Evolutionary conservation across 495 filamentous ascomycete species (phyloP).

Genomic region (Astrothelium macrocarpum): DNA sequence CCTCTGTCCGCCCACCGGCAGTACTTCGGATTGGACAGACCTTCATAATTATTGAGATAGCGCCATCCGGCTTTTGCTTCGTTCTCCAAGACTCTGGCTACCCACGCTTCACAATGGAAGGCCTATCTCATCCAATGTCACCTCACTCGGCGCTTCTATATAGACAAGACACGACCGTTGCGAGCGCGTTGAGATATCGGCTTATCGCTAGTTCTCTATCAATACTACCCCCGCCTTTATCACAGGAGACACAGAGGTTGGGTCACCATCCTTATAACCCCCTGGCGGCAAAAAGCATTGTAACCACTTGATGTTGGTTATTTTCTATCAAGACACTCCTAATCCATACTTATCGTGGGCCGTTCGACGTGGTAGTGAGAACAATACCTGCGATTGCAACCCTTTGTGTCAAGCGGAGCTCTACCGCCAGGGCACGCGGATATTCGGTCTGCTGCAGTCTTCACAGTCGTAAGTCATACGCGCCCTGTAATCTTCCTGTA

Average conservation of each 20-base stretch:
- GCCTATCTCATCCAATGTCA: too few relatives aligned
- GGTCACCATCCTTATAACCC: background rate
- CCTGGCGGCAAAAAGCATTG: background rate
- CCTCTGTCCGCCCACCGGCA: too few relatives aligned
- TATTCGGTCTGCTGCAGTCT: background rate
- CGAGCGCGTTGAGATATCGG: background rate
- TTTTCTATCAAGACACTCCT: background rate
- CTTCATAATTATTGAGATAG: too few relatives aligned
- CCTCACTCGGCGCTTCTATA: too few relatives aligned
- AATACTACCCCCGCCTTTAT: background rate
- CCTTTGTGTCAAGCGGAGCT: conserved; percentile 1
- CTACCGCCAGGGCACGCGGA: background rate
- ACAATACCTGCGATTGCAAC: background rate
- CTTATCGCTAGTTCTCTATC: background rate
- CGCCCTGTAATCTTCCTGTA: background rate
- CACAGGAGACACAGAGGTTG: background rate
- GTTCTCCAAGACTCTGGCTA: too few relatives aligned
- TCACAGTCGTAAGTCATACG: background rate
- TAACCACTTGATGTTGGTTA: background rate
- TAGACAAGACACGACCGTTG: background rate
- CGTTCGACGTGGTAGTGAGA: background rate
- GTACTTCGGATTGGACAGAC: too few relatives aligned
- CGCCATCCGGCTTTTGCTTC: too few relatives aligned
- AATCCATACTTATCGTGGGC: background rate
- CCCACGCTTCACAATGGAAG: too few relatives aligned